Conservation (phyloP, 345 rosid genomes). For the Hibiscus syriacus region DNA sequence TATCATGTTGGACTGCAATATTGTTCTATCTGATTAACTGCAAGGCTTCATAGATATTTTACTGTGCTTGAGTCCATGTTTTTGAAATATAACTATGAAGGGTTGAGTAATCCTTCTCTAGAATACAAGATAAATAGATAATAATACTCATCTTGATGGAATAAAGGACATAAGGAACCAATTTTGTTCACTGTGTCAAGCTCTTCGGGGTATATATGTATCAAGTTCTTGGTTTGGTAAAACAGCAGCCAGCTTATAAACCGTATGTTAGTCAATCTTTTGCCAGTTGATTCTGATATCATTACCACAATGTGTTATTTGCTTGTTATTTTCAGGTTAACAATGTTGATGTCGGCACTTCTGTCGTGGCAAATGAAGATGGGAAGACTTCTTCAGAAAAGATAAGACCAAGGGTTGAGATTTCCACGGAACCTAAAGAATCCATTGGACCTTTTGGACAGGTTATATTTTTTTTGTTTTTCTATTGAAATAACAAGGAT, state of each 20-base stretch:
- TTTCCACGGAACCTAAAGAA: not conserved
- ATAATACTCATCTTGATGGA: not conserved
- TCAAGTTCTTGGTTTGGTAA: no score
- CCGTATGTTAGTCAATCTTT: not conserved
- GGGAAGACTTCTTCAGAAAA: conserved; percentile 12
- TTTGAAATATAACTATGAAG: not conserved
- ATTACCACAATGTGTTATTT: not conserved
- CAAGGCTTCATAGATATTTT: not conserved
- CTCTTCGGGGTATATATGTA: no score
- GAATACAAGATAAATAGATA: not conserved
- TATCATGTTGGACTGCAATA: not conserved
- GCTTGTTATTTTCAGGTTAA: conserved; percentile 13
- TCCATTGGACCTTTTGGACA: conserved; percentile 28
- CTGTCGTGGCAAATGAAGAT: conserved; percentile 9
- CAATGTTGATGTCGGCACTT: not conserved
- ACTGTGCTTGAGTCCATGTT: not conserved
- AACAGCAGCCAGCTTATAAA: not conserved
- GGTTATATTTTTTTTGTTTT: conserved; percentile 20
- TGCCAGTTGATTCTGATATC: not conserved
- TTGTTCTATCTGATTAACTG: not conserved
- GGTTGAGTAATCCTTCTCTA: not conserved
- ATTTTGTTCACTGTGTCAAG: not conserved
- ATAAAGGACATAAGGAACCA: not conserved
- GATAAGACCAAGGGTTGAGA: not conserved
- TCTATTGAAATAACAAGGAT: not conserved